Evolutionary conservation across 2,329 filamentous ascomycete genomes (phyloP).

Genomic region (Xylaria digitata): DNA sequence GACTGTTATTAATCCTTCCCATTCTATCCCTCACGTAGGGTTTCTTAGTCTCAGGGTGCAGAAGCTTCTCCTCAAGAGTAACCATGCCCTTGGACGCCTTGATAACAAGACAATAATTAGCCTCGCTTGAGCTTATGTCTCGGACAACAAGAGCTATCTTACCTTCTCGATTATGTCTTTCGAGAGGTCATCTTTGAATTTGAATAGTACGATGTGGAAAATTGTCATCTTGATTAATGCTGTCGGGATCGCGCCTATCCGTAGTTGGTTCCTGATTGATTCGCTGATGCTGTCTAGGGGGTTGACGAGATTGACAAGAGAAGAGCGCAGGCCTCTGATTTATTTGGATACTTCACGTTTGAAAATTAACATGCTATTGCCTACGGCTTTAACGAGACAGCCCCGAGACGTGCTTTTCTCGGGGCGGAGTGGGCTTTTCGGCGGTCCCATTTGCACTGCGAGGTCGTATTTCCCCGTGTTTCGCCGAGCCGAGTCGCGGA

Average conservation of each 20-base stretch:
- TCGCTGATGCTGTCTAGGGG: not conserved
- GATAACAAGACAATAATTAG: not conserved
- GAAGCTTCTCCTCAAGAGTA: conserved; percentile 21
- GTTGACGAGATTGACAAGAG: not conserved
- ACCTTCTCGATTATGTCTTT: conserved; percentile 18
- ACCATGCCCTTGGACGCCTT: conserved; percentile 27
- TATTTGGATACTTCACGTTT: not conserved
- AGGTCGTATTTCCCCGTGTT: conserved; percentile 7
- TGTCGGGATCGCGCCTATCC: not conserved
- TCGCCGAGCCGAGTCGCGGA: conserved; percentile 23
- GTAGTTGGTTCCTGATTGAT: not conserved
- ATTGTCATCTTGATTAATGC: conserved; percentile 18
- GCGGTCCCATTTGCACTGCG: not conserved
- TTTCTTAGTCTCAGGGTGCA: conserved; percentile 24
- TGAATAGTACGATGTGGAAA: conserved; percentile 28
- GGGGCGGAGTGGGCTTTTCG: not conserved
- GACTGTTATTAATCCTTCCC: conserved; percentile 26
- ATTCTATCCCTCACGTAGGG: conserved; percentile 25
- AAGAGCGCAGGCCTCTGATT: not conserved
- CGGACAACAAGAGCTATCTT: not conserved
- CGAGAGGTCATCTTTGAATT: conserved; percentile 26
- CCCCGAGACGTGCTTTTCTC: not conserved
- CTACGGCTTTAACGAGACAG: not conserved
- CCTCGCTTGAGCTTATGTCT: not conserved
- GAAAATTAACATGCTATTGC: not conserved